Base-by-base conservation (phyloP, 805 yeast genomes). In the Wickerhamiella kazuoi region DNA sequence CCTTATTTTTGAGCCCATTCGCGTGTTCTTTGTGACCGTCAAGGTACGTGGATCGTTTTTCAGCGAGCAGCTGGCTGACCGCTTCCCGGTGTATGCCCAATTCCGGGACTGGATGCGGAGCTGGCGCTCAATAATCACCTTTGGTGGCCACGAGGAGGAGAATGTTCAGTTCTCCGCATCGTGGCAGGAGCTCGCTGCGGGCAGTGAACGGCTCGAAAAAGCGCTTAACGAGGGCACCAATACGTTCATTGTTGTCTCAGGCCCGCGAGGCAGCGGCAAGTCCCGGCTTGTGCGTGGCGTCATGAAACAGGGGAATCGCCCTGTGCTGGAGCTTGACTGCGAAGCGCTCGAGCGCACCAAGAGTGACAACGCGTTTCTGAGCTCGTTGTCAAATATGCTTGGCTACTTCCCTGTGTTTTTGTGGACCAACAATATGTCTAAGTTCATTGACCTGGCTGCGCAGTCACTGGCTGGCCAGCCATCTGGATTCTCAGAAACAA, bases 261-360 rank as follows among this genome's bases (percentile, higher is more conserved):
- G 98, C 11, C 97, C 98, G 4, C 69, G 82, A 46, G 98, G 98
- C 4, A 75, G 93, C n/a, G 98, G 97, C 18, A 87, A 90, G 50
- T 70, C 75, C 43, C 40, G 39, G 9, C 36, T 47, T 2, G 38
- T 49, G 8, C 87, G 76, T 43, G 61, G 83, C 43, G 84, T 87
- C 3, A 59, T 77, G 52, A 74, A 74, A 34, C 73, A 76, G 50
- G 75, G 82, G 34, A 70, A 84, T 38, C 64, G 66, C 1, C 76
- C 77, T 44, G 69, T 77, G 3, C 63, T 84, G 30, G 67, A 72
- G 42, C 56, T 90, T 34, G 93, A 87, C 57, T 87, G 96, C 63
- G 93, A 79, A 41, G 63, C 64, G 30, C 59, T 90, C 40, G 67
- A 71, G 17, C 81, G 80, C 52, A 64, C 90, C 3, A 64, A 94